These are phyloP conservation scores for Boletellus ananiceps DNA, from an alignment of 768 basidiomycete genomes.

Conservation along the genomic window DNA sequence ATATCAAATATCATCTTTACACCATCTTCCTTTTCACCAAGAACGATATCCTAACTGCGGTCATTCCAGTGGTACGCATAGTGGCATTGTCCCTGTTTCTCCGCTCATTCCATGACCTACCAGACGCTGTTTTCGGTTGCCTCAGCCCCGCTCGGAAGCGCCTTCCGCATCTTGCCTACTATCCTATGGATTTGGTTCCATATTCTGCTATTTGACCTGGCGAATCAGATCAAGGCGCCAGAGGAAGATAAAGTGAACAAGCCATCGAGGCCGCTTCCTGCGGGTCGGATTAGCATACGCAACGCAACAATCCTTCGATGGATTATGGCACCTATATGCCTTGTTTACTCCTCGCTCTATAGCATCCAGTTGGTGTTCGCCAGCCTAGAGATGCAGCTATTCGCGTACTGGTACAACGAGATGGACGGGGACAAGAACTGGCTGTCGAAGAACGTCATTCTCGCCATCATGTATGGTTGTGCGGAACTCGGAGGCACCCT, in stretches of 20 bases:
- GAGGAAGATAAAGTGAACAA: constrained; percentile 44
- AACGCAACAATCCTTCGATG: constrained; percentile 36
- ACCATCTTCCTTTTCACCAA: constrained; percentile 40
- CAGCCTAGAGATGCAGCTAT: constrained; percentile 32
- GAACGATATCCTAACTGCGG: constrained; percentile 43
- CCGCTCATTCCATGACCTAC: neutral
- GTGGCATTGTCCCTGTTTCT: too few relatives aligned
- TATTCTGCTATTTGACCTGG: constrained; percentile 38
- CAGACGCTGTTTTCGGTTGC: constrained; percentile 33
- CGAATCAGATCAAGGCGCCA: constrained; percentile 40
- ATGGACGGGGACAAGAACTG: constrained; percentile 34
- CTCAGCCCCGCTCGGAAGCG: constrained; percentile 28
- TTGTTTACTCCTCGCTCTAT: constrained; percentile 31
- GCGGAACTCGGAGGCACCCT: constrained; percentile 38
- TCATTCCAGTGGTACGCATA: constrained; percentile 43
- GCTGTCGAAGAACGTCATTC: constrained; percentile 36
- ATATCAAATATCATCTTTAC: constrained; percentile 20
- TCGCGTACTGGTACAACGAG: constrained; percentile 39
- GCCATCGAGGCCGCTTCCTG: constrained; percentile 41
- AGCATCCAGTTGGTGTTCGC: constrained; percentile 30
- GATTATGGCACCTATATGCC: constrained; percentile 32
- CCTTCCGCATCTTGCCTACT: constrained; percentile 20
- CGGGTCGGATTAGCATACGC: constrained; percentile 35
- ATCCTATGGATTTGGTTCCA: constrained; percentile 44
- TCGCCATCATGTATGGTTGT: constrained; percentile 36